phyloP scores from a whole-genome alignment of 2,329 filamentous ascomycete species.

The Pestalotiopsis sp. region DNA sequence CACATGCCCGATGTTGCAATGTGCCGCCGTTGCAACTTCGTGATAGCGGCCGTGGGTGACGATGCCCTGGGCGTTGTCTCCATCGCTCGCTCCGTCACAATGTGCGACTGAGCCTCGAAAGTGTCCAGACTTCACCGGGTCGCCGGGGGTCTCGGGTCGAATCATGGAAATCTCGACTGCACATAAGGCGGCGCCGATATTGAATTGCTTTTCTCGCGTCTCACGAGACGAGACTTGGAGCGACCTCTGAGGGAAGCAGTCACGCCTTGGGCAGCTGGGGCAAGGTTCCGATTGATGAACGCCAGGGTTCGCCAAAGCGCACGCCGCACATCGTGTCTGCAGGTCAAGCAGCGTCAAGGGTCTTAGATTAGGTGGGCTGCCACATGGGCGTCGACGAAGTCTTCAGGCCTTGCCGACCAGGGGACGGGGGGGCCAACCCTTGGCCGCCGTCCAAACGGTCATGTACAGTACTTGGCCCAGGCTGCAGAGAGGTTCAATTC shows the following conservation, averaged over 20 bases:
- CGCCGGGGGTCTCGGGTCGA: not conserved
- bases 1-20: too few species aligned
- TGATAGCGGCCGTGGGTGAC: too few species aligned
- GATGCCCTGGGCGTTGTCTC: too few species aligned
- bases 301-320: conserved; percentile 2
- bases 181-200: not conserved
- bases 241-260: not conserved
- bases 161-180: not conserved
- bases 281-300: conserved; percentile 11
- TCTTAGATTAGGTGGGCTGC: conserved; percentile 14
- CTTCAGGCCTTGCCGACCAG: conserved; percentile 4
- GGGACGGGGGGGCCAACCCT: not conserved
- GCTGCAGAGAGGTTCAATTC: not conserved
- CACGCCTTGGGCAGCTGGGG: not conserved
- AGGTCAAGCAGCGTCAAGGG: conserved; percentile 2
- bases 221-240: not conserved
- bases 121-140: too few species aligned
- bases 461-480: not conserved
- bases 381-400: conserved; percentile 12
- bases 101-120: too few species aligned
- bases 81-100: too few species aligned
- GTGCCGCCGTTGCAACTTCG: too few species aligned
- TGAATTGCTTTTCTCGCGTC: conserved; percentile 7
- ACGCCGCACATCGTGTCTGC: not conserved
- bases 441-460: not conserved